Conservation (phyloP, 148 eudicot genomes). For the Arctostaphylos glauca region DNA sequence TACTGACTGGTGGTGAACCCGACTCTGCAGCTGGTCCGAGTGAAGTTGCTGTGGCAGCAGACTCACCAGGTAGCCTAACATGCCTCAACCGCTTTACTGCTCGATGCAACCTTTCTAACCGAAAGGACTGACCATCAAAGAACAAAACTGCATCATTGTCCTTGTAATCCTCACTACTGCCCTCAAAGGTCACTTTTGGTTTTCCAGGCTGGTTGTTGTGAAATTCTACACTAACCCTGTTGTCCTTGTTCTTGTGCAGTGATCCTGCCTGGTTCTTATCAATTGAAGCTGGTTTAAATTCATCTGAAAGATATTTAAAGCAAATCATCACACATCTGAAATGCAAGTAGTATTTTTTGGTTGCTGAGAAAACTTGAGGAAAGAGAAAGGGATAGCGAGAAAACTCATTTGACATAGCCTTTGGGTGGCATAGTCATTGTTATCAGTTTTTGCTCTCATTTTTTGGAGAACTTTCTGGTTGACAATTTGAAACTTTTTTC, state of each 20-base stretch:
- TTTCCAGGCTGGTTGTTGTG: constrained; percentile 75
- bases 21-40: constrained; percentile 37
- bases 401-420: background rate
- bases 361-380: background rate
- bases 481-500: background rate
- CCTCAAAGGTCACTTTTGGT: constrained; percentile 78
- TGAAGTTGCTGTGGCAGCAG: constrained; percentile 35
- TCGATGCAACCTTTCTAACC: constrained; percentile 79
- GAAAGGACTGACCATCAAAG: constrained; percentile 71
- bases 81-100: constrained; percentile 82
- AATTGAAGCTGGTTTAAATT: constrained; percentile 90
- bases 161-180: constrained; percentile 79
- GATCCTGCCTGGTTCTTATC: constrained; percentile 80
- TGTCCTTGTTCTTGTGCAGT: constrained; percentile 75
- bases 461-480: background rate
- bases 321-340: background rate
- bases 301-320: constrained; percentile 48
- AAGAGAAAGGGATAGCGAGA: background rate
- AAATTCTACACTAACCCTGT: constrained; percentile 74
- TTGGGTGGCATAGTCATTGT: background rate
- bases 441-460: background rate
- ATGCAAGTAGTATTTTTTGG: background rate
- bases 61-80: constrained; percentile 71
- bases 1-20: constrained; percentile 52
- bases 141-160: constrained; percentile 90